Base-by-base conservation (phyloP, 2,329 filamentous ascomycete genomes). In the Pochonia chlamydosporia region DNA sequence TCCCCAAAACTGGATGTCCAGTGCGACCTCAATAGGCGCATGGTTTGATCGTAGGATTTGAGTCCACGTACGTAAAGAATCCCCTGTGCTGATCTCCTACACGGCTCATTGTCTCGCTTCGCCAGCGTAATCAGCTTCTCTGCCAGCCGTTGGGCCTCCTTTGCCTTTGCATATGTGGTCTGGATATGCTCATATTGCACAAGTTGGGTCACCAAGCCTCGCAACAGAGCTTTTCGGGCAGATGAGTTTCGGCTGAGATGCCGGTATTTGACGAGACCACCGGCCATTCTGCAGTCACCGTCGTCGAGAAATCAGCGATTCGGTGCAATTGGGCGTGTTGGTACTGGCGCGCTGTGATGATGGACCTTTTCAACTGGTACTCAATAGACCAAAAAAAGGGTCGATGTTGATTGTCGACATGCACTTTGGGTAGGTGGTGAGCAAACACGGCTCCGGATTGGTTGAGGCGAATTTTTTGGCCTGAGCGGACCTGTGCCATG, bases 131-230 rank as follows among this genome's bases (percentile, higher is more conserved):
- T 91, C 56, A 97, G 75, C 74, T 95, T 95, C 65, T 99, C 93
- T 7, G 91, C 93, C 57, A 97, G 68, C 37, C 88, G 80, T 71
- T 99, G 93, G 18, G 93, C 88, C 73, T 99, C 93, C 71, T 97
- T 99, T 41, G 93, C 93, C 72, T 97, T 97, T 65, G 86, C 84
- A 78, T 87, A 96, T 71, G 93, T 96, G 43, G 93, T 99, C 54
- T 85, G 84, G 72, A 99, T 95, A 53, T 89, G 84, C 74, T 99
- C 93, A 69, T 95, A 83, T 68, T 88, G 79, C 71, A 99, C 87
- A 56, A 99, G 86, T 46, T 92, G 93, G 56, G 92, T 96, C 65
- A 97, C 91, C 52, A 99, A 78, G 71, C 97, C 96, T 62, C 93
- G 89, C 56, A 99, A 84, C 58, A 99, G 82, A 45, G 93, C 92